Conservation (phyloP, 2,329 filamentous ascomycete species). For the Zymoseptoria passerinii region DNA sequence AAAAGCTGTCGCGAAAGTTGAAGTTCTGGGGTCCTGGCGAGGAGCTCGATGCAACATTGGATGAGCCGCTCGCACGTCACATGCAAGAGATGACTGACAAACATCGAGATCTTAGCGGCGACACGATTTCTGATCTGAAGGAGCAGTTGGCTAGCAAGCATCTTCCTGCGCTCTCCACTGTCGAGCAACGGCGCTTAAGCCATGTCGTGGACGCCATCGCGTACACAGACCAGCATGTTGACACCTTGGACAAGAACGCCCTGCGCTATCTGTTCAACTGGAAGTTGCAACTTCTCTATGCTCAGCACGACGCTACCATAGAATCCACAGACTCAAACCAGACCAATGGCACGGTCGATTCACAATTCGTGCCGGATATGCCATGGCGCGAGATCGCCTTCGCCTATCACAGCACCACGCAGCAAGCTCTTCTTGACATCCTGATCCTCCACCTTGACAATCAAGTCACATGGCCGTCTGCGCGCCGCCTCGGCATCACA, state of each 20-base stretch:
- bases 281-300: slow-evolving; percentile 20
- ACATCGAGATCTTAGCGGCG: slow-evolving; percentile 10
- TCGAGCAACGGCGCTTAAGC: slow-evolving; percentile 20
- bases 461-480: slow-evolving; percentile 74
- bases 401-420: slow-evolving; percentile 61
- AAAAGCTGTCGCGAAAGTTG: slow-evolving; percentile 63
- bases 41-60: slow-evolving; percentile 67
- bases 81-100: slow-evolving; percentile 29
- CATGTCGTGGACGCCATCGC: slow-evolving; percentile 20
- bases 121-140: slow-evolving; percentile 19
- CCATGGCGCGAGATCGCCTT: slow-evolving; percentile 70
- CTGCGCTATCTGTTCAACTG: slow-evolving; percentile 28
- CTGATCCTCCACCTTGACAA: slow-evolving; percentile 65
- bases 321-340: slow-evolving; percentile 20
- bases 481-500: slow-evolving; percentile 79
- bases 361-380: slow-evolving; percentile 35
- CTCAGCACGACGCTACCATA: neutral
- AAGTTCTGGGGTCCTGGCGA: slow-evolving; percentile 82
- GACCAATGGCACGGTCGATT: slow-evolving; percentile 7
- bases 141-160: slow-evolving; percentile 43
- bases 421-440: slow-evolving; percentile 76
- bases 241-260: slow-evolving; percentile 21
- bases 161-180: slow-evolving; percentile 24
- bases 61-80: slow-evolving; percentile 7
- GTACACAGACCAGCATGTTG: slow-evolving; percentile 21